Evolutionary conservation across 805 yeast species (phyloP), one percentile per base, ranked within the genome.

Genomic region (Cyberlindnera meyerae): DNA sequence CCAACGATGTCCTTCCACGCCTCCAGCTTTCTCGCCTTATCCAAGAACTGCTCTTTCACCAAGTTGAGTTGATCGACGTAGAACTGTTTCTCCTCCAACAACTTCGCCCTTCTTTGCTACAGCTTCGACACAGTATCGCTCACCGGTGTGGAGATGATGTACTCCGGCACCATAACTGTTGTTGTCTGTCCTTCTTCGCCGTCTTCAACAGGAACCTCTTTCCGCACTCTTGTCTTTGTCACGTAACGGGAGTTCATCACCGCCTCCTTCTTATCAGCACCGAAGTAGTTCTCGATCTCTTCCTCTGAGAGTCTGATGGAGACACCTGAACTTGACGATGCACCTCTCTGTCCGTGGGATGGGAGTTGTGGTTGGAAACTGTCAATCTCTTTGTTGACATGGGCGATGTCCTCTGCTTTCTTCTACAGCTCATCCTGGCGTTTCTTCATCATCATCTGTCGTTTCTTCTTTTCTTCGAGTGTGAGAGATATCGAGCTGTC

Each of bases 321-420:
- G 14, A 24, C 27, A n/a, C 14, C 14, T n/a, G n/a, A n/a, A n/a
- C 14, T 12, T 6, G 14, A 6, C 8, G 27, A 6, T n/a, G 7
- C 27, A n/a, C 27, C 27, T 24, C 14, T 11, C 7, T 11, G 13
- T n/a, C 29, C 18, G 11, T 14, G 29, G 6, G 9, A 13, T 5
- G 11, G 7, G 8, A 11, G 9, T 7, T 6, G 9, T 13, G 18
- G 13, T 18, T 27, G 6, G 29, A 27, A 27, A 14, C 29, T 11
- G 13, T 13, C 13, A 14, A 27, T 49, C 7, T 25, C 36, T 8
- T 20, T 28, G 28, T 49, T 51, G 20, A 51, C 34, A 1, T 45
- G 47, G 11, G 29, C 29, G 11, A 51, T 37, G 24, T 51, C 55
- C 3, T 16, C 17, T 21, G 38, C 37, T 33, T 45, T 48, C 31